Percentiles rank a stretch among this genome's conserved stretches.
phyloP scores from a whole-genome alignment of 371 early-diverging fungal genomes.

The Actinomucor elegans region DNA sequence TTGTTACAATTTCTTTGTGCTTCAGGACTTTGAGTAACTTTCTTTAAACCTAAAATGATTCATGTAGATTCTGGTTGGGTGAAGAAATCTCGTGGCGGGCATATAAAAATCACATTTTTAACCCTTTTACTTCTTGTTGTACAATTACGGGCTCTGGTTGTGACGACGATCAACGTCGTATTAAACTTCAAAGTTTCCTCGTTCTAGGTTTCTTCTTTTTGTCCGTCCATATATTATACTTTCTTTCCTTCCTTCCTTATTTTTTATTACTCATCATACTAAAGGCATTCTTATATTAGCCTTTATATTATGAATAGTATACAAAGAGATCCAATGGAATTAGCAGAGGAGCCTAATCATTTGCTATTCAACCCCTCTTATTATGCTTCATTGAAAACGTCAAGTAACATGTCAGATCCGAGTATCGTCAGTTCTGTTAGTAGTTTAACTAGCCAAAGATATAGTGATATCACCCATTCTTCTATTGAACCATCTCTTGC shows the following conservation, averaged over 20 bases:
- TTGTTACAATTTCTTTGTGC: too few relatives aligned
- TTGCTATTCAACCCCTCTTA: neutral
- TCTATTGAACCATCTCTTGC: neutral
- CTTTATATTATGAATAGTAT: neutral
- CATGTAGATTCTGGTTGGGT: too few relatives aligned
- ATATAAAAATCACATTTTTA: neutral
- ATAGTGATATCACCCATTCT: neutral
- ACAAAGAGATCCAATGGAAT: neutral
- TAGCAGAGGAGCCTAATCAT: neutral
- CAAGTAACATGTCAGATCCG: neutral
- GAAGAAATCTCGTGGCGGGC: too few relatives aligned
- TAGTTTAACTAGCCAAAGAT: neutral
- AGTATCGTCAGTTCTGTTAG: neutral
- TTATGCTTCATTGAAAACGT: neutral
- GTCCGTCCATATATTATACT: neutral
- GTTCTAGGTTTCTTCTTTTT: too few relatives aligned
- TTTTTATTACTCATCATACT: too few relatives aligned
- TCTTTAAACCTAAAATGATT: too few relatives aligned
- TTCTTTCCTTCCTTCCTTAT: slow-evolving; percentile 3
- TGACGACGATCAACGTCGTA: slow-evolving; percentile 3
- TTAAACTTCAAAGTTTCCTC: too few relatives aligned
- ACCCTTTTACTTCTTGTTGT: neutral
- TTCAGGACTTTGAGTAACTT: too few relatives aligned
- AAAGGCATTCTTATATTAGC: neutral
- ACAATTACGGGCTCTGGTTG: neutral